These are phyloP conservation scores for Penicillium verrucosum DNA, from an alignment of 2,329 filamentous ascomycete species.

Conservation along the genomic window DNA sequence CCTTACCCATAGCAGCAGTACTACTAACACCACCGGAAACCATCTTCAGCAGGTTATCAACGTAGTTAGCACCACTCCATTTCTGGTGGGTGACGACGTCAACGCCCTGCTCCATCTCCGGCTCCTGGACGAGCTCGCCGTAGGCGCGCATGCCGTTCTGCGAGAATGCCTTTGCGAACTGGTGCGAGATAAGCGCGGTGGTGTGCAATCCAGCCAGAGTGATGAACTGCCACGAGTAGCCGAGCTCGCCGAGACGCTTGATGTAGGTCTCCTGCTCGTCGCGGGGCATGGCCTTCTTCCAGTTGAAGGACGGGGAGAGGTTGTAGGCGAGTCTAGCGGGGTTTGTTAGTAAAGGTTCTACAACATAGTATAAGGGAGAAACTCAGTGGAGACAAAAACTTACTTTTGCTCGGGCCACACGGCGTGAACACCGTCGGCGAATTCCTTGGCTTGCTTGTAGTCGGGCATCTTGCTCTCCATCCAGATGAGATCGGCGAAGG, in stretches of 20 bases:
- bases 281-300: slow-evolving; percentile 93
- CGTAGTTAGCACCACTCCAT: slow-evolving; percentile 93
- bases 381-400: slow-evolving; percentile 34
- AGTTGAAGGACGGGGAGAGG: slow-evolving; percentile 98
- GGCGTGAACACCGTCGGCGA: slow-evolving; percentile 87
- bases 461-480: slow-evolving; percentile 99
- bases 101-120: slow-evolving; percentile 84
- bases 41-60: slow-evolving; percentile 95
- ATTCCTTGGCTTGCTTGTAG: slow-evolving; percentile 85
- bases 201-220: slow-evolving; percentile 97
- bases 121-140: slow-evolving; percentile 95
- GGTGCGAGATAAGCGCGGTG: slow-evolving; percentile 85
- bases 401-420: slow-evolving; percentile 96
- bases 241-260: slow-evolving; percentile 75
- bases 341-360: slow-evolving; percentile 16
- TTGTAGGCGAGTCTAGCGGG: slow-evolving; percentile 81
- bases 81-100: slow-evolving; percentile 99
- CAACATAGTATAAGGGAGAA: not conserved
- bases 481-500: slow-evolving; percentile 95
- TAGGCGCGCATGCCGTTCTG: slow-evolving; percentile 90
- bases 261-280: slow-evolving; percentile 97
- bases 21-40: slow-evolving; percentile 87
- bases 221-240: slow-evolving; percentile 99
- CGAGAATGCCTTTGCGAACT: slow-evolving; percentile 79
- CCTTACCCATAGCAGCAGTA: slow-evolving; percentile 94